Evolutionary conservation across 805 yeast genomes (phyloP).

Genomic region (Cyberlindnera galapagoensis): DNA sequence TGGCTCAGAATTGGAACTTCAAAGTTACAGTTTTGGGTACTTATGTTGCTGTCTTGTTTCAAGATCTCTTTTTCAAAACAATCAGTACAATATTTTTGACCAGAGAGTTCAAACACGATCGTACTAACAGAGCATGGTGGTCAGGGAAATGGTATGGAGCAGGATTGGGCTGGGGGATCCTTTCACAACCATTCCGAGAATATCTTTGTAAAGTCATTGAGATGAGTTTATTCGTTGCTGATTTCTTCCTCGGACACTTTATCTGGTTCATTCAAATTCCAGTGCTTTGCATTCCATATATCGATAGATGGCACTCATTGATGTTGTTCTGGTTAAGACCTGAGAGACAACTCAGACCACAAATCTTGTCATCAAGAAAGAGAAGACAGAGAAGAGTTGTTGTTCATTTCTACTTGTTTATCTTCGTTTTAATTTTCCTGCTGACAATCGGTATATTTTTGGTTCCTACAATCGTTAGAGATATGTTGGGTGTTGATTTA

Average conservation of each 20-base stretch:
- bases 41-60: conserved; percentile 39
- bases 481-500: conserved; percentile 33
- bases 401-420: conserved; percentile 27
- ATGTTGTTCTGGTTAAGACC: conserved; percentile 58
- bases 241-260: conserved; percentile 46
- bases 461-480: conserved; percentile 33
- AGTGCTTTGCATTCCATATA: conserved; percentile 46
- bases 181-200: conserved; percentile 55
- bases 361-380: conserved; percentile 37
- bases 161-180: conserved; percentile 45
- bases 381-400: conserved; percentile 32
- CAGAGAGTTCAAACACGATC: conserved; percentile 49
- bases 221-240: conserved; percentile 49
- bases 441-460: conserved; percentile 30
- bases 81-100: conserved; percentile 40
- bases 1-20: conserved; percentile 51
- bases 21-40: conserved; percentile 50
- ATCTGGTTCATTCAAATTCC: conserved; percentile 48
- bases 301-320: conserved; percentile 52
- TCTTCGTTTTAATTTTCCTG: conserved; percentile 29
- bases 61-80: conserved; percentile 42
- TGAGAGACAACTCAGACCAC: conserved; percentile 40
- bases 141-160: conserved; percentile 59
- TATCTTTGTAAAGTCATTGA: conserved; percentile 51
- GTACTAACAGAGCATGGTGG: conserved; percentile 62